Evolutionary conservation across 257 asterid species (phyloP).

Genomic region (Echites panduratus): DNA sequence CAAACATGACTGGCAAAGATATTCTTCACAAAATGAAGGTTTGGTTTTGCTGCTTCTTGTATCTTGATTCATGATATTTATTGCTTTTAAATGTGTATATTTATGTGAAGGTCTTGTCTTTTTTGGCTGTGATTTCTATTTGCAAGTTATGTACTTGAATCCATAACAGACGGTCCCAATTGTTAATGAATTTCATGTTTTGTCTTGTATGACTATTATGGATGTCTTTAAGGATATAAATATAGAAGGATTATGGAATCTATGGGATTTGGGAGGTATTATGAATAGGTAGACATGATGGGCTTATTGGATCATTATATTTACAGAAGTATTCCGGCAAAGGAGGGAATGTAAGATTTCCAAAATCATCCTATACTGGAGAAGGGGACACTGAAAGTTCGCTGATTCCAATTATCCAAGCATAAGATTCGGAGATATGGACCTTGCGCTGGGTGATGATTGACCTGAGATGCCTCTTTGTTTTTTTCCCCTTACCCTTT

Average conservation of each 20-base stretch:
- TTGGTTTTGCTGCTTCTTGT: neutral
- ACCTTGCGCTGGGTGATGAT: neutral
- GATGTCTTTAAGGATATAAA: neutral
- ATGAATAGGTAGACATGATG: neutral
- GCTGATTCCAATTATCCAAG: neutral
- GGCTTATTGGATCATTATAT: neutral
- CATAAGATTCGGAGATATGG: neutral
- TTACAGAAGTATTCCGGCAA: neutral
- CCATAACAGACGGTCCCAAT: too few species aligned
- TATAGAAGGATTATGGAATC: neutral
- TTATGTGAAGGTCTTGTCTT: too few species aligned
- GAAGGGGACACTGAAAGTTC: neutral
- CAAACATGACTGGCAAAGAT: constrained; percentile 55
- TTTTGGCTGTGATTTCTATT: too few species aligned
- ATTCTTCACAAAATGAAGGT: constrained; percentile 85
- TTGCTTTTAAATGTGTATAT: neutral
- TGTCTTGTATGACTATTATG: neutral
- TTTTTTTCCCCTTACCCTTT: neutral
- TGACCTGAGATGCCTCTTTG: neutral
- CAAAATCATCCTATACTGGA: neutral
- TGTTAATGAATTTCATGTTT: neutral
- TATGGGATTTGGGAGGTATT: neutral
- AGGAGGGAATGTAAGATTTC: neutral
- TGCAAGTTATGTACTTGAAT: too few species aligned
- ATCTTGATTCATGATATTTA: neutral